These are phyloP conservation scores for Fistulinella staudtii DNA, from an alignment of 1,284 basidiomycete genomes.

Conservation along the genomic window DNA sequence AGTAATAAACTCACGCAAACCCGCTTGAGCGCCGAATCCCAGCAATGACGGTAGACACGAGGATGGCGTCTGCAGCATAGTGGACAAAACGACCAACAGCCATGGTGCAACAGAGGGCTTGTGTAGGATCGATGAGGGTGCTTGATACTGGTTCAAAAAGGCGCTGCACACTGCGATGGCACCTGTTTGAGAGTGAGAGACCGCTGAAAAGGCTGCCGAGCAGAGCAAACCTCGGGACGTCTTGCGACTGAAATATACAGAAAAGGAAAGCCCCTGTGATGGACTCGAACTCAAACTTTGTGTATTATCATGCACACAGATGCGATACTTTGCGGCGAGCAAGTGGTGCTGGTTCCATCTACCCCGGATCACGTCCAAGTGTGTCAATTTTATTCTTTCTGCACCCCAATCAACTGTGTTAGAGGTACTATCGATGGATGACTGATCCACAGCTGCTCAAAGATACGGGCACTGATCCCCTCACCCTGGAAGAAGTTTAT, in stretches of 20 bases:
- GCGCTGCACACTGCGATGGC: too few relatives aligned
- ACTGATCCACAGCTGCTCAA: conserved; percentile 67
- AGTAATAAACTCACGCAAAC: conserved; percentile 68
- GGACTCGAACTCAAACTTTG: too few relatives aligned
- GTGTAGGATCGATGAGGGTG: background rate
- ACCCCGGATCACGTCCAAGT: conserved; percentile 63
- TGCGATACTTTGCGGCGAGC: conserved; percentile 54
- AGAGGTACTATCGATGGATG: conserved; percentile 96
- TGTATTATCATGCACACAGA: conserved; percentile 15
- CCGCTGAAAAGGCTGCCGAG: background rate
- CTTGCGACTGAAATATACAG: conserved; percentile 5
- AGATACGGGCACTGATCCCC: conserved; percentile 83
- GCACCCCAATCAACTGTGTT: background rate
- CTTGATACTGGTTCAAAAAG: too few relatives aligned
- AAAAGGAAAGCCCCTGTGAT: conserved; percentile 24
- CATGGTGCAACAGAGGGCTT: conserved; percentile 41
- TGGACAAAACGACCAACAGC: conserved; percentile 80
- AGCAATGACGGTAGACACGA: conserved; percentile 86
- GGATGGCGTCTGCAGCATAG: conserved; percentile 80
- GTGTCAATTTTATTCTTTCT: background rate
- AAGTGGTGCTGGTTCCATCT: conserved; percentile 73
- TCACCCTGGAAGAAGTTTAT: conserved; percentile 81
- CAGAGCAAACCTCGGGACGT: conserved; percentile 1
- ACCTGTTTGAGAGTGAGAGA: too few relatives aligned
- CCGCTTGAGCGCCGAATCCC: conserved; percentile 90